Conservation (phyloP, 306 rosid genomes). For the Cicer chorassanicum region DNA sequence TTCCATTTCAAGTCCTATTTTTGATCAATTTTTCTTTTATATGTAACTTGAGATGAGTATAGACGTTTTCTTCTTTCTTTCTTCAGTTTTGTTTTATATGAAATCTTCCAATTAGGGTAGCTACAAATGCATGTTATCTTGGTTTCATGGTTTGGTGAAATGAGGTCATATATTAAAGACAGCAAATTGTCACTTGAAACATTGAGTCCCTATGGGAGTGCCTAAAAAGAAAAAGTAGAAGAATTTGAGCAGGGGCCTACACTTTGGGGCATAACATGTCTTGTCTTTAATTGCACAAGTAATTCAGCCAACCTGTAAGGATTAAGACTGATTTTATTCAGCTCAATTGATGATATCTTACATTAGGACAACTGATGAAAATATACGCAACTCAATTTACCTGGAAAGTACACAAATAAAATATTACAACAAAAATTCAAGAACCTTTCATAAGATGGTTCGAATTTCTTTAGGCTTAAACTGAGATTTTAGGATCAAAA, state of each 20-base stretch:
- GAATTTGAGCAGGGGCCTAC: constrained; percentile 39
- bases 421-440: constrained; percentile 4
- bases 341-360: constrained; percentile 9
- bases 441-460: too few relatives aligned
- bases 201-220: not conserved
- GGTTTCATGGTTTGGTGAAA: constrained; percentile 8
- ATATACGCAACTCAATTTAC: constrained; percentile 42
- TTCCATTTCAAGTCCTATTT: not conserved
- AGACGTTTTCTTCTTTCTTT: not conserved
- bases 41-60: not conserved
- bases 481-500: too few relatives aligned
- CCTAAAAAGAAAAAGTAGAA: constrained; percentile 38
- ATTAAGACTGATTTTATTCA: constrained; percentile 33
- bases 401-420: constrained; percentile 38
- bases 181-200: constrained; percentile 3
- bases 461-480: too few relatives aligned
- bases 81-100: not conserved
- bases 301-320: constrained; percentile 48
- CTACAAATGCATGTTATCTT: constrained; percentile 21
- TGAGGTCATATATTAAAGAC: not conserved
- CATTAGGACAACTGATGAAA: constrained; percentile 38
- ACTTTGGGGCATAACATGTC: constrained; percentile 37
- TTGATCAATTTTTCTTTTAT: not conserved
- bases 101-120: not conserved
- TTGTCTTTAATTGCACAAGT: constrained; percentile 27